phyloP scores from a whole-genome alignment of 2,329 filamentous ascomycete genomes.

The Hypoxylon sp. region DNA sequence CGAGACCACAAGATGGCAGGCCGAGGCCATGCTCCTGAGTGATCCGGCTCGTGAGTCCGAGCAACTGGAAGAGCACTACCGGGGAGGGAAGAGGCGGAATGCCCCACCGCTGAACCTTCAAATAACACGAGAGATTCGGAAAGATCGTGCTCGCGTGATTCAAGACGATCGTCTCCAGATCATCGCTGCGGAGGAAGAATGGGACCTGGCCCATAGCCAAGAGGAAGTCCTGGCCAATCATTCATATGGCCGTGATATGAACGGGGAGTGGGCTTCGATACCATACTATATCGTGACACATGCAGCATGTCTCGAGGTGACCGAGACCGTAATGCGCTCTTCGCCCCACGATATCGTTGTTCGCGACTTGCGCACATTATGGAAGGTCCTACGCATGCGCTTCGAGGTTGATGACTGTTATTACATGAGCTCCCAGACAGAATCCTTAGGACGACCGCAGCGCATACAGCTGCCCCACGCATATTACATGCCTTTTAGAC shows the following conservation, averaged over 20 bases:
- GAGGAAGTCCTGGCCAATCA: constrained; percentile 30
- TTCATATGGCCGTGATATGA: constrained; percentile 25
- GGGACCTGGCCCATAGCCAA: neutral
- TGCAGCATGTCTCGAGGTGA: constrained; percentile 41
- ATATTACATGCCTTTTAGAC: constrained; percentile 36
- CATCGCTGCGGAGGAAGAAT: neutral
- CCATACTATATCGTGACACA: constrained; percentile 45
- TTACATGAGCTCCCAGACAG: constrained; percentile 26
- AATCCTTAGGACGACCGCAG: neutral
- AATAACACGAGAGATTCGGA: constrained; percentile 31
- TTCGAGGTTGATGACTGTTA: constrained; percentile 41
- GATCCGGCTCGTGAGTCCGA: constrained; percentile 45
- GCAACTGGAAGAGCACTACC: constrained; percentile 37
- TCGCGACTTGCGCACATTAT: constrained; percentile 40
- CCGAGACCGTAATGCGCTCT: constrained; percentile 31
- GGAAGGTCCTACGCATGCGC: constrained; percentile 44
- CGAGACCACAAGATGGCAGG: constrained; percentile 33
- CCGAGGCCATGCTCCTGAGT: constrained; percentile 39
- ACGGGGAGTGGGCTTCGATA: constrained; percentile 15
- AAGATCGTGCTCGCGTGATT: constrained; percentile 23
- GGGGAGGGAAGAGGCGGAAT: constrained; percentile 37
- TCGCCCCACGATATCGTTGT: constrained; percentile 32
- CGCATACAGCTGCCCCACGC: constrained; percentile 29
- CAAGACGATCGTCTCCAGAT: constrained; percentile 19
- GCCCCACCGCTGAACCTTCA: constrained; percentile 11